Evolutionary conservation across 2,329 filamentous ascomycete species (phyloP).

Genomic region (Biscogniauxia sp.): DNA sequence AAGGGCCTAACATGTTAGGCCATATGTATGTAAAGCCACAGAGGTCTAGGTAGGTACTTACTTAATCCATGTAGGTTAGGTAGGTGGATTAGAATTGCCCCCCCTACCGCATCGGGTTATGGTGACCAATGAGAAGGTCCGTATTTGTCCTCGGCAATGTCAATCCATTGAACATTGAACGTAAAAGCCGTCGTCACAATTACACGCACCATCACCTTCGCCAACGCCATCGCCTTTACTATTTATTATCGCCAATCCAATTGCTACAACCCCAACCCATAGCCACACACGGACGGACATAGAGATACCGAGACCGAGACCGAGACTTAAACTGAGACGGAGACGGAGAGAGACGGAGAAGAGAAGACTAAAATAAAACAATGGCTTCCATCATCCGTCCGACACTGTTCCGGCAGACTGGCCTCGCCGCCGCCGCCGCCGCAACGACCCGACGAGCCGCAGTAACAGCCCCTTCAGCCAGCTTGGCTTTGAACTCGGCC

Average conservation of each 20-base stretch:
- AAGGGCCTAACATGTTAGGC: neutral
- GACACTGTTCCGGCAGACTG: constrained; percentile 53
- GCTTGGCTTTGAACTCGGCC: constrained; percentile 32
- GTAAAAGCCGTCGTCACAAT: constrained; percentile 7
- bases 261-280: neutral
- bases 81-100: too few species aligned
- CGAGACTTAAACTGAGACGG: neutral
- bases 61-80: too few species aligned
- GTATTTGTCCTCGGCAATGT: constrained; percentile 54
- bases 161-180: neutral
- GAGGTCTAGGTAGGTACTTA: too few species aligned
- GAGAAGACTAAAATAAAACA: neutral
- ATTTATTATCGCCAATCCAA: constrained; percentile 3
- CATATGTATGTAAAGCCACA: neutral
- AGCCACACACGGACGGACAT: too few species aligned
- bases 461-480: constrained; percentile 25
- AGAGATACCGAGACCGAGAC: too few species aligned
- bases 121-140: constrained; percentile 42
- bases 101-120: constrained; percentile 3
- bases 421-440: constrained; percentile 33
- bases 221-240: constrained; percentile 5
- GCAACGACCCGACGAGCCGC: constrained; percentile 38
- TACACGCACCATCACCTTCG: constrained; percentile 31
- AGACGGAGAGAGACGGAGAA: neutral
- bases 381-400: constrained; percentile 60